Conservation (phyloP, 192 early-diverging fungal species). For the Phlyctochytrium planicorne region DNA sequence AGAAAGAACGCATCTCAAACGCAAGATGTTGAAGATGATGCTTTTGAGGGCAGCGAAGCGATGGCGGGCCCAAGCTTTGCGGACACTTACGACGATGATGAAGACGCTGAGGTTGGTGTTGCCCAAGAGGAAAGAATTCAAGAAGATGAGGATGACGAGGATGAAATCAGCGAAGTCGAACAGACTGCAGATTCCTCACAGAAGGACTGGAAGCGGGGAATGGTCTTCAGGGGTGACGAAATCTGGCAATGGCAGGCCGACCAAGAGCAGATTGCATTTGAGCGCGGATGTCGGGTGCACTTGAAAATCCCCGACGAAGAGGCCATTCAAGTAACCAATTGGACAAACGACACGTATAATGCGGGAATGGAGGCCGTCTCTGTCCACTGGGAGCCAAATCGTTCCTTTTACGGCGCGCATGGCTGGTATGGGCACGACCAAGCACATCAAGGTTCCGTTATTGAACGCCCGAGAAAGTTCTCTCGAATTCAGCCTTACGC, state of each 20-base stretch:
- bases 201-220: neutral
- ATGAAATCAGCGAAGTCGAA: constrained; percentile 1
- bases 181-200: neutral
- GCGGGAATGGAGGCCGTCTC: constrained; percentile 7
- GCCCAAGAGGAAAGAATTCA: neutral
- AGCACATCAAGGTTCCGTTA: neutral
- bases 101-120: neutral
- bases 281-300: neutral
- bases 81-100: too few relatives aligned
- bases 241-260: constrained; percentile 8
- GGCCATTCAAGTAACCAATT: neutral
- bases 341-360: constrained; percentile 1
- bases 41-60: too few relatives aligned
- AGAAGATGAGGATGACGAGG: neutral
- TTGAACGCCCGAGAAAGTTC: neutral
- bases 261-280: neutral
- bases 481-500: neutral
- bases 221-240: neutral
- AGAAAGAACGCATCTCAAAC: too few relatives aligned
- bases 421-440: constrained; percentile 27
- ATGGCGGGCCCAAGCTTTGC: too few relatives aligned
- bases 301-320: neutral
- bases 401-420: constrained; percentile 7
- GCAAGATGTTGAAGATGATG: too few relatives aligned
- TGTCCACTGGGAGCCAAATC: constrained; percentile 20